phyloP scores from a whole-genome alignment of 139 green algal genomes.

The Trebouxia sp. region DNA sequence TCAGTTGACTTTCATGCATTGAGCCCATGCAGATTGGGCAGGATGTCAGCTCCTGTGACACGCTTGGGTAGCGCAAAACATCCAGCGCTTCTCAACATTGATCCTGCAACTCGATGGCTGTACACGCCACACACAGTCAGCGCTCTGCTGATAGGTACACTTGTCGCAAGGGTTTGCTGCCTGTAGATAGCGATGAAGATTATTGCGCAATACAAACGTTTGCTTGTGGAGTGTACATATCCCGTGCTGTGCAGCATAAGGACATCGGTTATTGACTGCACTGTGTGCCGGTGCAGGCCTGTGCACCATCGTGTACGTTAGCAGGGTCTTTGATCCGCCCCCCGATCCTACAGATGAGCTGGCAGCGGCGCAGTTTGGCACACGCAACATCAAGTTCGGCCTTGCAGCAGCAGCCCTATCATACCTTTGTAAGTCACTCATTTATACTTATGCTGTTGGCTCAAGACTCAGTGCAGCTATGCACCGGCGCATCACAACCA shows the following conservation, averaged over 20 bases:
- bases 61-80: slow-evolving; percentile 7
- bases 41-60: background rate
- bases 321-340: slow-evolving; percentile 37
- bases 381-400: slow-evolving; percentile 53
- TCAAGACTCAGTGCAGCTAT: too few species aligned
- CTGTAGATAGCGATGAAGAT: too few species aligned
- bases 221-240: background rate
- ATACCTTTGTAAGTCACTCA: slow-evolving; percentile 64
- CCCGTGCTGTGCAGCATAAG: background rate
- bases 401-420: slow-evolving; percentile 60
- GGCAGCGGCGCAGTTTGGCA: background rate
- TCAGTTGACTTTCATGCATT: background rate
- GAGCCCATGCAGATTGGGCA: background rate
- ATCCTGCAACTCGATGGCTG: slow-evolving; percentile 63
- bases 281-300: slow-evolving; percentile 26
- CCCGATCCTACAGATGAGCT: slow-evolving; percentile 16
- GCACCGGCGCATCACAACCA: too few species aligned
- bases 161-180: too few species aligned
- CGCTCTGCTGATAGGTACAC: slow-evolving; percentile 52
- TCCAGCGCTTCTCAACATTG: slow-evolving; percentile 41
- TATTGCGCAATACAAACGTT: too few species aligned
- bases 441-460: too few species aligned
- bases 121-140: slow-evolving; percentile 68
- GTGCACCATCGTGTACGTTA: slow-evolving; percentile 41
- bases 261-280: too few species aligned